Evolutionary conservation across 2,329 filamentous ascomycete species (phyloP).

Genomic region (Trichophaea hybrida): DNA sequence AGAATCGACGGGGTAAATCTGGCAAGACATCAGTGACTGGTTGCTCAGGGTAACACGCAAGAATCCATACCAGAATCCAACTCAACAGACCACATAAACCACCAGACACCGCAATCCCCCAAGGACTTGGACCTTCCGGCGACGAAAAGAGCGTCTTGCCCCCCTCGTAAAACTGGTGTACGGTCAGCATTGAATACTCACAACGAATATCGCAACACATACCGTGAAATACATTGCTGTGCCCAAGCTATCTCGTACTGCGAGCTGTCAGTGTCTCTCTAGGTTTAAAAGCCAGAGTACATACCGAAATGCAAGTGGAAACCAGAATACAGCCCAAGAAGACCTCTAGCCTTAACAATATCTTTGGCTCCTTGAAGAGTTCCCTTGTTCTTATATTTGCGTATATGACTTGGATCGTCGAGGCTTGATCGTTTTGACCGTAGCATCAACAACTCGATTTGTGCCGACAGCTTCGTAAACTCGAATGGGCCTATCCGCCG

Average conservation of each 20-base stretch:
- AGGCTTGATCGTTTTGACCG: conserved; percentile 24
- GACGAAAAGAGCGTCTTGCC: conserved; percentile 69
- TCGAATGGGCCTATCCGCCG: conserved; percentile 55
- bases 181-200: not conserved
- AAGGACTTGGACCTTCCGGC: conserved; percentile 56
- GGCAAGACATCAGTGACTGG: not conserved
- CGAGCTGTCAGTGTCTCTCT: not conserved
- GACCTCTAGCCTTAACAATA: conserved; percentile 59
- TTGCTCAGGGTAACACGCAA: not conserved
- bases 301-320: conserved; percentile 63
- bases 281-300: conserved; percentile 30
- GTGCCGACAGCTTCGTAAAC: conserved; percentile 75
- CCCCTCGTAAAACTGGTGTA: conserved; percentile 58
- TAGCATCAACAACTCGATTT: conserved; percentile 67
- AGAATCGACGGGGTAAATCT: conserved; percentile 37
- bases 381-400: conserved; percentile 39
- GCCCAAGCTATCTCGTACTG: conserved; percentile 68
- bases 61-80: conserved; percentile 45
- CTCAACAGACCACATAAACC: conserved; percentile 71
- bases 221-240: conserved; percentile 70
- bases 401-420: conserved; percentile 39
- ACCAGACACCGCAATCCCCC: conserved; percentile 63
- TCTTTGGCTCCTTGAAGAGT: conserved; percentile 63
- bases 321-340: conserved; percentile 63
- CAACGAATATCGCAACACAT: conserved; percentile 1